phyloP scores from a whole-genome alignment of 2,329 filamentous ascomycete species.

The Penicillium vulpinum region DNA sequence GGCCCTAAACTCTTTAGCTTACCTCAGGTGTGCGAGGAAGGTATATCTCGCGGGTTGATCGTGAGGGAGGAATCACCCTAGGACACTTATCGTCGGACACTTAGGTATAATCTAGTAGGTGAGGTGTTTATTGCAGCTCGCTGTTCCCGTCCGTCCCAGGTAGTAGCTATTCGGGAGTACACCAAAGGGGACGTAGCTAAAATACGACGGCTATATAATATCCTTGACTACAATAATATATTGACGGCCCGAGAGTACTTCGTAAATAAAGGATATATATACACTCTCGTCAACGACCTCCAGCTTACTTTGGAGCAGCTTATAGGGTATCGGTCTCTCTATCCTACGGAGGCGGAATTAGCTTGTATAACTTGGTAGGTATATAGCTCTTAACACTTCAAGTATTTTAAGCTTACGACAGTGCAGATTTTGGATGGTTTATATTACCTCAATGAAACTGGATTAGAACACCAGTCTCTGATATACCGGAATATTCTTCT shows the following conservation, averaged over 20 bases:
- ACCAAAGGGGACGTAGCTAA: not conserved
- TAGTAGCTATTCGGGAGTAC: constrained; percentile 16
- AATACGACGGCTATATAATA: not conserved
- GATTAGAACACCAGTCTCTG: constrained; percentile 26
- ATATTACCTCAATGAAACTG: constrained; percentile 15
- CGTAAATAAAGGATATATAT: constrained; percentile 5
- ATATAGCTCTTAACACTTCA: constrained; percentile 8
- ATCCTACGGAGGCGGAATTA: constrained; percentile 19
- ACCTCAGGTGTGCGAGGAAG: constrained; percentile 5
- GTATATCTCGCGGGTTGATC: constrained; percentile 1
- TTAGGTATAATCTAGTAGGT: constrained; percentile 17
- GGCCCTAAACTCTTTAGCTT: not conserved
- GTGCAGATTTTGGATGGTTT: constrained; percentile 25
- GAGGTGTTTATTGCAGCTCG: constrained; percentile 11
- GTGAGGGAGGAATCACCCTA: constrained; percentile 8
- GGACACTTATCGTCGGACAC: constrained; percentile 15
- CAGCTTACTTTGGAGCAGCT: constrained; percentile 20
- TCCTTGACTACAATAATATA: constrained; percentile 13
- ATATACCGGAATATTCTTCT: constrained; percentile 31
- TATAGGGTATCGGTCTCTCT: constrained; percentile 11
- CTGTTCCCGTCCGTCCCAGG: constrained; percentile 4
- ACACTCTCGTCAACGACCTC: constrained; percentile 15
- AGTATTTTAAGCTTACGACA: not conserved
- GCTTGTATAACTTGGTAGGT: constrained; percentile 16
- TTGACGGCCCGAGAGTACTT: constrained; percentile 14